A percentile compares a stretch with the other conserved stretches of the same genome.
phyloP scores from a whole-genome alignment of 139 green algal genomes.

The Microglena sp. region DNA sequence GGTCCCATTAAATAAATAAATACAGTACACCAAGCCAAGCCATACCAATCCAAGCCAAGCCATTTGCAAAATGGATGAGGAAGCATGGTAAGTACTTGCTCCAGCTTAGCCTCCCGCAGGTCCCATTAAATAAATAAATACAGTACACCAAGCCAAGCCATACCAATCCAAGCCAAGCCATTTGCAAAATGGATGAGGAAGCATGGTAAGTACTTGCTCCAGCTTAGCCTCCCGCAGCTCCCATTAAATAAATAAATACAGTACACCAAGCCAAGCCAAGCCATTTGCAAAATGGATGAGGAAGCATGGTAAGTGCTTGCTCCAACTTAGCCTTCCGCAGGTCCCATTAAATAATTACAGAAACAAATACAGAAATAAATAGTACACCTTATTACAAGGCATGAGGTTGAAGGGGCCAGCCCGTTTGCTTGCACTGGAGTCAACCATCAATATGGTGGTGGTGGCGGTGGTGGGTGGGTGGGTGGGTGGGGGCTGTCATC shows the following conservation, averaged over 20 bases:
- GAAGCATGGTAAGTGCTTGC: background rate
- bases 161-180: no score
- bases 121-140: background rate
- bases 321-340: background rate
- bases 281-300: background rate
- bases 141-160: no score
- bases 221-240: background rate
- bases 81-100: background rate
- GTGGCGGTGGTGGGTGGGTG: no score
- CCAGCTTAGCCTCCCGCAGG: background rate
- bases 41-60: background rate
- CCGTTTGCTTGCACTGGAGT: no score
- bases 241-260: background rate
- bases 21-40: background rate
- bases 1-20: conserved; percentile 2
- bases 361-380: no score
- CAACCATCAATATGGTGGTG: no score
- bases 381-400: no score
- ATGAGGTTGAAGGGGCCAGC: no score
- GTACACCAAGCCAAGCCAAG: no score
- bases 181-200: background rate
- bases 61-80: background rate
- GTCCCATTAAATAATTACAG: background rate
- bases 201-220: background rate
- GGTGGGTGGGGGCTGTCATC: no score